These are phyloP conservation scores for Usnea hakonensis DNA, from an alignment of 495 filamentous ascomycete species.

Conservation along the genomic window DNA sequence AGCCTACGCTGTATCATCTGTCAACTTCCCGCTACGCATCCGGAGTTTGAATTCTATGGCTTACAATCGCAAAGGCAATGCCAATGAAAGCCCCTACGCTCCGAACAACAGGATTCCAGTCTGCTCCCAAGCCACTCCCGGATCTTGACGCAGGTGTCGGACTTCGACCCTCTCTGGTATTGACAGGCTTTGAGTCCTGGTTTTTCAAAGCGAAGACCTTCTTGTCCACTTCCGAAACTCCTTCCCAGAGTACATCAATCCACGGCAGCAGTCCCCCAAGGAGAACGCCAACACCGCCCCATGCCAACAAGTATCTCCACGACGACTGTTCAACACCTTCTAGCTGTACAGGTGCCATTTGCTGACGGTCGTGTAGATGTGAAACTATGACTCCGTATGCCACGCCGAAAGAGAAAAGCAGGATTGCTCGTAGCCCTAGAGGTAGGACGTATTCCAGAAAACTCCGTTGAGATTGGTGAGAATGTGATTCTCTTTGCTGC, in stretches of 20 bases:
- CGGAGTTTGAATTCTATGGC: constrained; percentile 24
- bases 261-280: constrained; percentile 77
- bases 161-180: constrained; percentile 23
- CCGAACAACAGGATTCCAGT: constrained; percentile 77
- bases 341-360: constrained; percentile 47
- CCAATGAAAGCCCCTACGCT: constrained; percentile 91
- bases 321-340: constrained; percentile 52
- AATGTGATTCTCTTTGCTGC: constrained; percentile 22
- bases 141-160: constrained; percentile 30
- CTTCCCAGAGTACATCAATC: constrained; percentile 63
- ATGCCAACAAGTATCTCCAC: constrained; percentile 65
- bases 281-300: constrained; percentile 70
- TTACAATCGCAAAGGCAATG: constrained; percentile 92
- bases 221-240: constrained; percentile 21
- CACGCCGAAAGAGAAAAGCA: constrained; percentile 76
- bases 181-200: not conserved
- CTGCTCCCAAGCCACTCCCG: constrained; percentile 36
- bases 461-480: constrained; percentile 10
- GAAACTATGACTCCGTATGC: constrained; percentile 79
- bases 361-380: constrained; percentile 66
- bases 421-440: constrained; percentile 44
- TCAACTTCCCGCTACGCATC: constrained; percentile 6
- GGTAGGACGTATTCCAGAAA: constrained; percentile 30
- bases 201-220: constrained; percentile 12
- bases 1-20: constrained; percentile 56